Evolutionary conservation across 169 alveolate species (phyloP).

Genomic region (Miamiensis avidus): DNA sequence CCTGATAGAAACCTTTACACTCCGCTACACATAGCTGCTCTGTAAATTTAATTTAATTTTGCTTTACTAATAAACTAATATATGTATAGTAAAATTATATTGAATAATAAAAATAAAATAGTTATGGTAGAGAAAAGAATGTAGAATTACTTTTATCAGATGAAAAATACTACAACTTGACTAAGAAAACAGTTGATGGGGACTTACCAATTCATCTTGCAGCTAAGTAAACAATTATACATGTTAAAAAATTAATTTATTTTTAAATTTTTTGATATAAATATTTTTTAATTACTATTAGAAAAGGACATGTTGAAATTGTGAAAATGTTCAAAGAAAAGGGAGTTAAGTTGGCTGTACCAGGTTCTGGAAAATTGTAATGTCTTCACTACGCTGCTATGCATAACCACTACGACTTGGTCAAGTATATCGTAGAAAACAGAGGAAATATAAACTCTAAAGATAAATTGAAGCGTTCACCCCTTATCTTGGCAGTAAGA

Average conservation of each 20-base stretch:
- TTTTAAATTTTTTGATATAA: too few relatives aligned
- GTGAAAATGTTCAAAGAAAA: slow-evolving; percentile 69
- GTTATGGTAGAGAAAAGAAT: slow-evolving; percentile 20
- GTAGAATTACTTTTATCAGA: slow-evolving; percentile 16
- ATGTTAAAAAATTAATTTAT: too few relatives aligned
- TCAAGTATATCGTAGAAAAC: slow-evolving; percentile 50
- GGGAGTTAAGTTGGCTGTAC: slow-evolving; percentile 60
- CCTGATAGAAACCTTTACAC: slow-evolving; percentile 60
- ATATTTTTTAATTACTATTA: too few relatives aligned
- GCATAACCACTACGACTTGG: slow-evolving; percentile 64
- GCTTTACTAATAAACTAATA: background rate
- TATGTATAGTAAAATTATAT: too few relatives aligned
- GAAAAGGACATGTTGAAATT: slow-evolving; percentile 63
- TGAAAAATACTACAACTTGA: slow-evolving; percentile 26
- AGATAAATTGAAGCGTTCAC: slow-evolving; percentile 80
- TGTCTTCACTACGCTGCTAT: slow-evolving; percentile 73
- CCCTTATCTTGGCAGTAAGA: slow-evolving; percentile 76
- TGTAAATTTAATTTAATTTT: background rate
- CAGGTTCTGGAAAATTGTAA: slow-evolving; percentile 76
- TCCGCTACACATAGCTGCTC: slow-evolving; percentile 73
- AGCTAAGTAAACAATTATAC: slow-evolving; percentile 25
- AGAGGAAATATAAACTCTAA: slow-evolving; percentile 63
- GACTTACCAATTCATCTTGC: slow-evolving; percentile 82
- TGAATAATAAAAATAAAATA: too few relatives aligned
- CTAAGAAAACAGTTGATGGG: slow-evolving; percentile 51